These are phyloP conservation scores for Gaeumannomyces tritici DNA, from an alignment of 2,329 filamentous ascomycete genomes.

Conservation along the genomic window DNA sequence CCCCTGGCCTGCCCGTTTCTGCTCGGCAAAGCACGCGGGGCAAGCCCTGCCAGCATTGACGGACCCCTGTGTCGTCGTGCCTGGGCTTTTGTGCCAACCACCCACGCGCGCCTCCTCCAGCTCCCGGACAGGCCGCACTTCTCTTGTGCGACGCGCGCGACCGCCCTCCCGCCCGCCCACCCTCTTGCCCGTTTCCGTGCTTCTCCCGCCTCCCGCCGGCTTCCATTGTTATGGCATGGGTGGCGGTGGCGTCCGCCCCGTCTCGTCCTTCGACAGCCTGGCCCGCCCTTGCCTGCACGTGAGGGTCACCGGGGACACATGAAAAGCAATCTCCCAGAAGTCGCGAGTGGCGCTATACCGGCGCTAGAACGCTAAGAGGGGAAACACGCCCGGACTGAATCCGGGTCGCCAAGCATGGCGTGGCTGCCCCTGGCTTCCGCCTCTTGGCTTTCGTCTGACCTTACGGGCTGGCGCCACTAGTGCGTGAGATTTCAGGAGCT, in stretches of 20 bases:
- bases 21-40: not conserved
- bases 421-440: no score
- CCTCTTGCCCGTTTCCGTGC: not conserved
- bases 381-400: not conserved
- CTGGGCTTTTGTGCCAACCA: no score
- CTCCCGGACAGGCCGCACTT: not conserved
- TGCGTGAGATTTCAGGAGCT: no score
- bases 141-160: no score
- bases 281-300: not conserved
- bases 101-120: no score
- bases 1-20: not conserved
- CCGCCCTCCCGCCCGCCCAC: no score
- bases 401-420: no score
- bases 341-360: not conserved
- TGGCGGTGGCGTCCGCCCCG: no score
- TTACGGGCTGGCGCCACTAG: no score
- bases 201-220: no score
- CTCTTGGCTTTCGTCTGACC: not conserved
- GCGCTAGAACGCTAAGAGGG: not conserved
- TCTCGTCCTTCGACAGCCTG: no score
- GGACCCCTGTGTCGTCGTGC: not conserved
- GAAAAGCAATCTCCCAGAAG: not conserved
- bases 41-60: not conserved
- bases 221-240: not conserved
- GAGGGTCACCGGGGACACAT: not conserved